Percentiles rank a stretch among this genome's conserved stretches.
phyloP scores from a whole-genome alignment of 768 basidiomycete genomes.

The Mycena belliarum region DNA sequence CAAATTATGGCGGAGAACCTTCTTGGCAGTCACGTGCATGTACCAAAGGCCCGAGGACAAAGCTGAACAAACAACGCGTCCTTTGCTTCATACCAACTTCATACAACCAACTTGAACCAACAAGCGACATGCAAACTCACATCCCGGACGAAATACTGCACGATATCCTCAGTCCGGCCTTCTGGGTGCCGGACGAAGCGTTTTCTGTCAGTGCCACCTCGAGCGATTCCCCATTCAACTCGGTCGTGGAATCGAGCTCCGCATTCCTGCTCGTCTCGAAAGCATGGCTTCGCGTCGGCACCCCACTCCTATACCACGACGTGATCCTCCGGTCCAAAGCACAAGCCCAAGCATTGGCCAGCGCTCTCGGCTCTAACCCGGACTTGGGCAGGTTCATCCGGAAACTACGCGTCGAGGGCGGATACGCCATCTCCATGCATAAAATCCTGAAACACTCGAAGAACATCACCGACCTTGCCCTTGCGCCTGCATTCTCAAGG shows the following conservation, averaged over 20 bases:
- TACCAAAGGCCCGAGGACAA: no score
- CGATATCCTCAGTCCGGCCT: constrained; percentile 2
- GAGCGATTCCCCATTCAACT: not conserved
- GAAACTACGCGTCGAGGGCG: constrained; percentile 3
- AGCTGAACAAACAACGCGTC: no score
- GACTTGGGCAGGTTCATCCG: constrained; percentile 3
- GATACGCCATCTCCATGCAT: not conserved
- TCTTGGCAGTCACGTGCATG: no score
- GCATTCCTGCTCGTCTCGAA: constrained; percentile 2
- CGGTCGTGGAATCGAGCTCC: not conserved
- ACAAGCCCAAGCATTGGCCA: not conserved
- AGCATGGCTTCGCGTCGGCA: constrained; percentile 4
- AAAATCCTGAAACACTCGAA: not conserved
- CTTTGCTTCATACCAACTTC: no score
- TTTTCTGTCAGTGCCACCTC: not conserved
- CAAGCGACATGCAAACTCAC: not conserved
- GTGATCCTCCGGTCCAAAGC: constrained; percentile 3
- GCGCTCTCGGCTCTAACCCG: not conserved
- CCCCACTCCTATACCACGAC: not conserved
- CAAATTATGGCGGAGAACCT: no score
- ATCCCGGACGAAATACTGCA: constrained; percentile 6
- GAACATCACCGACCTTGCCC: not conserved
- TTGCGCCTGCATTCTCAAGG: not conserved
- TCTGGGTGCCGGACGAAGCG: not conserved
- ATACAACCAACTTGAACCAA: no score